Conservation (phyloP, 495 filamentous ascomycete genomes). For the Evernia prunastri region DNA sequence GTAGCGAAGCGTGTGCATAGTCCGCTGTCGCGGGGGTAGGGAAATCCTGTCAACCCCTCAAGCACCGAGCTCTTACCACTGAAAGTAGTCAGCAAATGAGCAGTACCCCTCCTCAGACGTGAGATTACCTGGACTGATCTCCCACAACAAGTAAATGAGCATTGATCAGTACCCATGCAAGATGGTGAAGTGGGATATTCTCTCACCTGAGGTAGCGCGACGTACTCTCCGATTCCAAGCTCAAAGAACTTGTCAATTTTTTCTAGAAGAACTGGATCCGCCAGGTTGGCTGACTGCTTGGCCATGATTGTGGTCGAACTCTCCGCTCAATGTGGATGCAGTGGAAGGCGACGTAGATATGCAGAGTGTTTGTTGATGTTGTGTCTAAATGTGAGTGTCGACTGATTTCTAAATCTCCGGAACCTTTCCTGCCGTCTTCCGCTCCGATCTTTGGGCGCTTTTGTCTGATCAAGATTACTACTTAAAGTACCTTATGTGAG, state of each 20-base stretch:
- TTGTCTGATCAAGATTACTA: too few relatives aligned
- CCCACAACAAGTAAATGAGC: conserved; percentile 38
- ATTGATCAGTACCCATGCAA: background rate
- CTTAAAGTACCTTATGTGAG: too few relatives aligned
- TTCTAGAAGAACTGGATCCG: conserved; percentile 33
- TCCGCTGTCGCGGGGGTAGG: conserved; percentile 38
- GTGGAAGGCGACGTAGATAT: background rate
- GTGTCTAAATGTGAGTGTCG: conserved; percentile 1
- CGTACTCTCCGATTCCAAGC: conserved; percentile 38
- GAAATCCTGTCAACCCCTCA: conserved; percentile 40
- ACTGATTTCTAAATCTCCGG: background rate
- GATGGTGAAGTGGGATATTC: too few relatives aligned
- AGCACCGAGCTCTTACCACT: conserved; percentile 43
- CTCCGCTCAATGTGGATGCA: background rate
- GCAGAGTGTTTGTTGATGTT: background rate
- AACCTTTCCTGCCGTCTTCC: too few relatives aligned
- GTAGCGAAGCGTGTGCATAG: conserved; percentile 45
- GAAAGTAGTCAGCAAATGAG: conserved; percentile 10
- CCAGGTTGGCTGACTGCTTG: conserved; percentile 18
- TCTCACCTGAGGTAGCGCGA: conserved; percentile 31
- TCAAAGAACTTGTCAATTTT: conserved; percentile 42
- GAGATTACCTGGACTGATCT: conserved; percentile 31
- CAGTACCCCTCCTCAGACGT: background rate
- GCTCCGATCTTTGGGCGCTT: too few relatives aligned
- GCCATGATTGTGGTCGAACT: background rate